These are phyloP conservation scores for fission yeast (Schizosaccharomyces pombe) DNA, from an alignment of 805 yeast species.

Conservation along the genomic window ASM294v3 CU329670.1:2563501-2564000, in stretches of 20 bases:
- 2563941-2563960: not conserved
- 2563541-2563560: not conserved
- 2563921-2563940: not conserved
- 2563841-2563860: not conserved
- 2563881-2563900: not conserved
- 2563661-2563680: not conserved
- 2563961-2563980: not conserved
- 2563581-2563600: not conserved
- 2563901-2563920: not conserved
- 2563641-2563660: not conserved
- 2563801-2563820: not conserved
- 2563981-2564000: not conserved
- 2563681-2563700: not conserved
- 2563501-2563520: not conserved
- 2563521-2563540: not conserved
- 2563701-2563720: not conserved
- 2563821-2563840: not conserved
- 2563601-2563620: not conserved
- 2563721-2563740: not conserved
- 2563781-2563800: not conserved
- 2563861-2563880: constrained; percentile 2
- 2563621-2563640: not conserved
- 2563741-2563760: not conserved
- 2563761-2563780: not conserved
- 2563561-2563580: not conserved